These are phyloP conservation scores for Mycosphaerella sp. DNA, from an alignment of 2,329 filamentous ascomycete genomes.

Conservation along the genomic window DNA sequence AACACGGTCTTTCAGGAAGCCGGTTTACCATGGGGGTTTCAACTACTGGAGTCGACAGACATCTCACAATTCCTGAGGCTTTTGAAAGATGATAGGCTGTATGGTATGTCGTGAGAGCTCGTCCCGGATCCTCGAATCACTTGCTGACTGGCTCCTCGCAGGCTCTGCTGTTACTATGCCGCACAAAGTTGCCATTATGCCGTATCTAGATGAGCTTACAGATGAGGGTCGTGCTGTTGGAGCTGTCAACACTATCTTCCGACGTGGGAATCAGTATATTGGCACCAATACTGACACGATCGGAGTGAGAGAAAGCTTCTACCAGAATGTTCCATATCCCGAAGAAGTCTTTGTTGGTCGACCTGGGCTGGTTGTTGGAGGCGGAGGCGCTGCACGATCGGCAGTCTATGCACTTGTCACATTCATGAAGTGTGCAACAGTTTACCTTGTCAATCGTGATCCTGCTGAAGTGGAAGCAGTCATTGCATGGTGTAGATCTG, in stretches of 20 bases:
- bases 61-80: constrained; percentile 44
- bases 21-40: constrained; percentile 49
- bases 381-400: constrained; percentile 70
- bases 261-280: constrained; percentile 50
- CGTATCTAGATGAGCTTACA: constrained; percentile 66
- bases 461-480: constrained; percentile 60
- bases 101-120: constrained; percentile 47
- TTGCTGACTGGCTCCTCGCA: constrained; percentile 26
- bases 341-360: constrained; percentile 49
- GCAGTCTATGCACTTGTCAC: constrained; percentile 69
- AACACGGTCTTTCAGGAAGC: constrained; percentile 49
- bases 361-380: constrained; percentile 68
- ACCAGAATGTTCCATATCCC: constrained; percentile 40
- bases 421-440: constrained; percentile 59
- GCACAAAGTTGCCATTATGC: constrained; percentile 70
- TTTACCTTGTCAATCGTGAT: constrained; percentile 76
- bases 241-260: constrained; percentile 73
- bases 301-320: constrained; percentile 68
- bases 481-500: constrained; percentile 54
- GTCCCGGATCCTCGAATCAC: too few relatives aligned
- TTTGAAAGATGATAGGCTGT: constrained; percentile 54
- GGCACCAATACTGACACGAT: constrained; percentile 79
- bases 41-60: constrained; percentile 43
- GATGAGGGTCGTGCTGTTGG: constrained; percentile 67
- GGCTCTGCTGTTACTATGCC: constrained; percentile 77